Conservation (phyloP, 805 yeast species). For the Suhomyces pyralidae region DNA sequence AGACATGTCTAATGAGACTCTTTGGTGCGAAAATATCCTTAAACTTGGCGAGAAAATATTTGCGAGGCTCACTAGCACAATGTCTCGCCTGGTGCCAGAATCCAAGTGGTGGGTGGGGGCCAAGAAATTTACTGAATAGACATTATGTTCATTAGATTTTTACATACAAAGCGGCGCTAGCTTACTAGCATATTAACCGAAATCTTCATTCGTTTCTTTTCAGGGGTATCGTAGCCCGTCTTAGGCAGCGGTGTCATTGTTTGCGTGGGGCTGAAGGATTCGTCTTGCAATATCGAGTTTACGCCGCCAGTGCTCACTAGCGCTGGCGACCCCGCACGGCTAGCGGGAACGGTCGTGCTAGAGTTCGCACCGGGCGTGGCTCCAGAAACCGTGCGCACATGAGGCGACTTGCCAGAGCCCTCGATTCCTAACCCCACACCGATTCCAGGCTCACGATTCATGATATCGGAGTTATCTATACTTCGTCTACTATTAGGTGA, state of each 20-base stretch:
- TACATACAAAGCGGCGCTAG: slow-evolving; percentile 10
- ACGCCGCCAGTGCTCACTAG: background rate
- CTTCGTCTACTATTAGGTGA: slow-evolving; percentile 5
- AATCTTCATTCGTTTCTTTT: slow-evolving; percentile 35
- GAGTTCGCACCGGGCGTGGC: background rate
- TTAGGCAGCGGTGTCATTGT: background rate
- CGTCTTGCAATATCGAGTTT: background rate
- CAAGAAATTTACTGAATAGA: background rate
- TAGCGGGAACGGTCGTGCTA: background rate
- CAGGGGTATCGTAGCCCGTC: slow-evolving; percentile 22
- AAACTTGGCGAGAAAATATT: background rate
- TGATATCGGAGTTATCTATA: slow-evolving; percentile 6
- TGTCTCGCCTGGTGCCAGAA: background rate
- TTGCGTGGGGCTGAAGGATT: background rate
- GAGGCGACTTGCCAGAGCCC: background rate
- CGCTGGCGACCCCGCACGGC: background rate
- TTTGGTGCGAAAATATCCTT: background rate
- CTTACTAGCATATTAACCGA: slow-evolving; percentile 43
- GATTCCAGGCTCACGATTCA: background rate
- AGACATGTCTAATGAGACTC: background rate
- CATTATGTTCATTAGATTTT: background rate
- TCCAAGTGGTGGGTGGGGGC: too few species aligned
- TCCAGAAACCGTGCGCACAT: background rate
- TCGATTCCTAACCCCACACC: background rate
- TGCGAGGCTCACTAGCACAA: background rate